These are phyloP conservation scores for Neurospora sp. DNA, from an alignment of 2,329 filamentous ascomycete species.

Conservation along the genomic window DNA sequence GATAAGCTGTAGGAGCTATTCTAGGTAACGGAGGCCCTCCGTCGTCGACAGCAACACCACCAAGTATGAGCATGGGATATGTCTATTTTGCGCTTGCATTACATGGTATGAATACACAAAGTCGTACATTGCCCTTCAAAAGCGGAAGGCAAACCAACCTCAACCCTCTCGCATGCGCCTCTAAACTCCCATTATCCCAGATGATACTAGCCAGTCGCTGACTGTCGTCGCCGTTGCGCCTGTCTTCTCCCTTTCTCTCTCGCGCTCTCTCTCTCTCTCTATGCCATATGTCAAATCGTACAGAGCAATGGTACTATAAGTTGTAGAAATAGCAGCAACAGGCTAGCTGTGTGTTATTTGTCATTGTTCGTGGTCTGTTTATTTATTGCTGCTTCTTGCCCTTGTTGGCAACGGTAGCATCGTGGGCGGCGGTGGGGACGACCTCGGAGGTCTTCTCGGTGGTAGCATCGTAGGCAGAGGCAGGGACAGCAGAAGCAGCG, in stretches of 20 bases:
- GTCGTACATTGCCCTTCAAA: background rate
- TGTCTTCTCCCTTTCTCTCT: background rate
- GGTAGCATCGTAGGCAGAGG: background rate
- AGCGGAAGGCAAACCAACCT: background rate
- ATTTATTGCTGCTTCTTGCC: constrained; percentile 16
- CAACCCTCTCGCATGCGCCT: background rate
- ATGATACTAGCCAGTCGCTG: background rate
- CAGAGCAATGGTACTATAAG: background rate
- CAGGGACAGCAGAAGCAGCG: background rate
- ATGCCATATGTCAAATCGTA: background rate
- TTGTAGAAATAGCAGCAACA: background rate
- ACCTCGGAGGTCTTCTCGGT: constrained; percentile 6
- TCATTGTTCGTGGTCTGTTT: background rate
- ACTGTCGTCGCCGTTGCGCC: background rate
- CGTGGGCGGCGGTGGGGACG: constrained; percentile 19
- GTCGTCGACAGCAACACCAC: background rate
- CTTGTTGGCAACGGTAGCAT: constrained; percentile 24
- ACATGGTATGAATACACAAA: background rate
- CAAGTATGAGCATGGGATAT: background rate
- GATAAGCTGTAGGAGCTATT: background rate
- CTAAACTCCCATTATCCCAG: background rate
- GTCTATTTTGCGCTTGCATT: background rate
- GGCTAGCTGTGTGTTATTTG: background rate
- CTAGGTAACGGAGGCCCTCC: background rate
- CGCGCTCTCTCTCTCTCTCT: background rate